phyloP scores from a whole-genome alignment of 768 basidiomycete genomes.

The Piloderma croceum region DNA sequence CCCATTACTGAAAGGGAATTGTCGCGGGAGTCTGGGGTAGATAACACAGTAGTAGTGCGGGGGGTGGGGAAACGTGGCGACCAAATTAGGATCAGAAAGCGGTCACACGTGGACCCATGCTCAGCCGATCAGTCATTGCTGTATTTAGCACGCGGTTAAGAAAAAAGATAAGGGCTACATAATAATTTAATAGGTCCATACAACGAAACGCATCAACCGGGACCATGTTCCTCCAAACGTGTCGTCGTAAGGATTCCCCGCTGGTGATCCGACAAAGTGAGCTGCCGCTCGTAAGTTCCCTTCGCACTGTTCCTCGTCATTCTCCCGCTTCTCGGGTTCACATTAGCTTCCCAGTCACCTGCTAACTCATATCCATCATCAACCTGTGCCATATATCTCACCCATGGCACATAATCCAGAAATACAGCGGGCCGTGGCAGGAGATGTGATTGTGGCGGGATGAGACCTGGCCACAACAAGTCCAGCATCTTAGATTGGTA shows the following conservation, averaged over 20 bases:
- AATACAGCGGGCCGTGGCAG: slow-evolving; percentile 44
- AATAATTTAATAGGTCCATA: too few relatives aligned
- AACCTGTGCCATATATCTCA: slow-evolving; percentile 55
- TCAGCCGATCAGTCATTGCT: too few relatives aligned
- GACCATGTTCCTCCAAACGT: too few relatives aligned
- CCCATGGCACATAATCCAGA: slow-evolving; percentile 66
- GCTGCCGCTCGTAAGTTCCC: slow-evolving; percentile 36
- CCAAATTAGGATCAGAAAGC: too few relatives aligned
- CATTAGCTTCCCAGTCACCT: slow-evolving; percentile 15
- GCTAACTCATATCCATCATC: slow-evolving; percentile 52
- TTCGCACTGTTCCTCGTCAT: slow-evolving; percentile 55
- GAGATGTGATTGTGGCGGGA: slow-evolving; percentile 36
- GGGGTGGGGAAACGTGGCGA: too few relatives aligned
- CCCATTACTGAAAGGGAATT: too few relatives aligned
- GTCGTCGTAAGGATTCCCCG: slow-evolving; percentile 28
- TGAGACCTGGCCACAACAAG: slow-evolving; percentile 41
- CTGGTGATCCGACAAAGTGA: slow-evolving; percentile 35
- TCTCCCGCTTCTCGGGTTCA: slow-evolving; percentile 31
- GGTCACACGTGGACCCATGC: too few relatives aligned
- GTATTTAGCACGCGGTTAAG: too few relatives aligned
- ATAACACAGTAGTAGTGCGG: too few relatives aligned
- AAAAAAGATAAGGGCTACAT: too few relatives aligned
- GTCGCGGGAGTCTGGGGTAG: too few relatives aligned
- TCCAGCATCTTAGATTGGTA: slow-evolving; percentile 38
- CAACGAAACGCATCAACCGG: too few relatives aligned